Base-by-base conservation (phyloP, 768 basidiomycete genomes). In the Lactarius trivialis region DNA sequence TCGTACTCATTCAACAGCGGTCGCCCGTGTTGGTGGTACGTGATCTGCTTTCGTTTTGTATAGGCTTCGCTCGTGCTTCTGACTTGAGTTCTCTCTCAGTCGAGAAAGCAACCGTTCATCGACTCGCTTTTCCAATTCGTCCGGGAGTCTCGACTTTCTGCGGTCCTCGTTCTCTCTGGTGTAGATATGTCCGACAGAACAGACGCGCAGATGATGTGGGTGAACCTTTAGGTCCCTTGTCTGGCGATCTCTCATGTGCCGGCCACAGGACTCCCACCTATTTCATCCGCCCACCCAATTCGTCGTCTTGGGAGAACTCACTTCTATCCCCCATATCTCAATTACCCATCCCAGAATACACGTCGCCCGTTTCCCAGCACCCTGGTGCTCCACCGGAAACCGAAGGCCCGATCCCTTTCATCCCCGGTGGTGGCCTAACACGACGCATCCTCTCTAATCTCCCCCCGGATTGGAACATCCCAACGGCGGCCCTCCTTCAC, bases 131-230 rank as follows among this genome's bases (percentile, higher is more conserved):
- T 85, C 52, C 70, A 78, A 2, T 92, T 89, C 71, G 76, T 88
- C 56, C 70, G 76, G 54, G 65, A 71, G 2, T 81, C 79, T 21
- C 76, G 77, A 28, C 76, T 85, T 53, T 74, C 76, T 6, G 77
- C 80, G 39, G 79, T 81, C 15, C 73, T 93, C 34, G 79, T 93
- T 68, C 74, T 91, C 26, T 83, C 88, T 17, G 89, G 90, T 28
- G 79, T 93, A n/a, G 87, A 92, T 70, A 77, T 82, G 32, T 82
- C 84, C 15, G 83, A 87, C 67, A 80, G 91, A 65, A 84, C 84
- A 26, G 91, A 93, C 69, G 74, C 79, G 1, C 91, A 93, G 68
- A 90, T 93, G 84, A 68, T 79, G 91, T 93, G 70, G 63, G 84
- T 51, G 4, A 19, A 62, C 60, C 15, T 17, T 55, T 32, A 43